phyloP scores from a whole-genome alignment of 2,329 filamentous ascomycete genomes.

The Colletotrichum navitas region DNA sequence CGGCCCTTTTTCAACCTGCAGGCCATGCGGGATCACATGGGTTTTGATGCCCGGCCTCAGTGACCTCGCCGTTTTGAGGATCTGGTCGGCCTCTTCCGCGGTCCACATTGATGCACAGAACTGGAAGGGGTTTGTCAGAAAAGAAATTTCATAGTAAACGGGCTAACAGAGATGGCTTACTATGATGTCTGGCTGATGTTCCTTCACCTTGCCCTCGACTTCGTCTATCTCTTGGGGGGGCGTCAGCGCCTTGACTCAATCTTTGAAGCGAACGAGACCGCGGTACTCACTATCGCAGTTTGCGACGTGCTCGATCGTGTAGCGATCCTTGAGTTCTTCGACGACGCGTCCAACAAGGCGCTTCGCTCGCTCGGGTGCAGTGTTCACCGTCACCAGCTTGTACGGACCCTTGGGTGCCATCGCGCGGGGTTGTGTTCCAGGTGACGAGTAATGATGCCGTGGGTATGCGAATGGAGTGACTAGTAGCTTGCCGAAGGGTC shows the following conservation, averaged over 20 bases:
- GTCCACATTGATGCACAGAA: conserved; percentile 71
- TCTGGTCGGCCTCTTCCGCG: conserved; percentile 60
- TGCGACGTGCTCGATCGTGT: conserved; percentile 71
- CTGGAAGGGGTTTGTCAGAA: conserved; percentile 48
- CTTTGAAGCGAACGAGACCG: background rate
- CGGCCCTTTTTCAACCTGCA: conserved; percentile 65
- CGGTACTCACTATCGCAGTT: conserved; percentile 69
- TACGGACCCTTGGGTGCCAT: conserved; percentile 66
- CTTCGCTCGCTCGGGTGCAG: conserved; percentile 73
- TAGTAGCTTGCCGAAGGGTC: too few species aligned
- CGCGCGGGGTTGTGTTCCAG: conserved; percentile 20
- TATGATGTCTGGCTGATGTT: conserved; percentile 48
- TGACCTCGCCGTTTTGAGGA: conserved; percentile 58
- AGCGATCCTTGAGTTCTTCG: conserved; percentile 71
- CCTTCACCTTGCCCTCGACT: conserved; percentile 64
- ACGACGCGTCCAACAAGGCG: conserved; percentile 71
- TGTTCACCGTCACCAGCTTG: conserved; percentile 76
- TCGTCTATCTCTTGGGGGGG: conserved; percentile 63
- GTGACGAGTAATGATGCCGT: background rate
- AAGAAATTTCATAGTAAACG: background rate
- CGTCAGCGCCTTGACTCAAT: conserved; percentile 2
- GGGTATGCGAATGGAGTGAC: background rate
- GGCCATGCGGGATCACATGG: conserved; percentile 65
- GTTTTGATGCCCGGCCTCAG: conserved; percentile 62
- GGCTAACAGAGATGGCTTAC: conserved; percentile 38